Base-by-base conservation (phyloP, 371 early-diverging fungal species). In the Zopfochytrium polystomum region DNA sequence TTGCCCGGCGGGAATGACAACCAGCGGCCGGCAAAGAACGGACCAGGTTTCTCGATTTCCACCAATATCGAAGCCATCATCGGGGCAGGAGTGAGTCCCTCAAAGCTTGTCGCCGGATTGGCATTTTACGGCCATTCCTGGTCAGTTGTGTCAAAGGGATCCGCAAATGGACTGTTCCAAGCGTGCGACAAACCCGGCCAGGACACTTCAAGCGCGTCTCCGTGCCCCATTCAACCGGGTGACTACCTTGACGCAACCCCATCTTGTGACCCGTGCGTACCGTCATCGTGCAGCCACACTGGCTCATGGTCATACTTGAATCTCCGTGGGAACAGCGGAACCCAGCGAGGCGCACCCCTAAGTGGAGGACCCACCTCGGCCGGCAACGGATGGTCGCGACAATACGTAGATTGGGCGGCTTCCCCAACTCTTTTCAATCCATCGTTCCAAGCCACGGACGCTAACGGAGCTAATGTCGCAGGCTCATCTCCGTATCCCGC, bases 321-420 rank as follows among this genome's bases (percentile, higher is more conserved):
- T 49, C 18, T 63, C 32, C 44, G 51, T 18, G 27, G 72, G 9
- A 43, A 30, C 18, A 9, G 11, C 52, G 27, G 33, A 11, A 9
- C 15, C 52, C 18, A 13, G 15, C 31, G 9, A 9, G 33, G 30
- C 11, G 52, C 13, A 9, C 42, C n/a, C 42, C n/a, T 80, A 64
- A 62, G 5, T 77, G 85, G 13, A 64, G 81, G 58, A 86, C 83
- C 83, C 88, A 88, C 55, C 64, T 78, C 22, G 66, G 67, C 3
- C 68, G 86, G n/a, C 64, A 81, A 46, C 13, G 46, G 46, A 0
- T 61, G 62, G 66, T 86, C 87, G 0, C 88, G 88, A n/a, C 87
- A 87, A 87, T 64, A 88, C 56, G 87, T 82, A 73, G 83, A 85
- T 44, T 68, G 80, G 3, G 56, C 72, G 1, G 67, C 42, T 22